A percentile compares a stretch with the other conserved stretches of the same genome.
These are phyloP conservation scores for Pseudophaeomoniella oleicola DNA, from an alignment of 2,329 filamentous ascomycete genomes.

Conservation along the genomic window DNA sequence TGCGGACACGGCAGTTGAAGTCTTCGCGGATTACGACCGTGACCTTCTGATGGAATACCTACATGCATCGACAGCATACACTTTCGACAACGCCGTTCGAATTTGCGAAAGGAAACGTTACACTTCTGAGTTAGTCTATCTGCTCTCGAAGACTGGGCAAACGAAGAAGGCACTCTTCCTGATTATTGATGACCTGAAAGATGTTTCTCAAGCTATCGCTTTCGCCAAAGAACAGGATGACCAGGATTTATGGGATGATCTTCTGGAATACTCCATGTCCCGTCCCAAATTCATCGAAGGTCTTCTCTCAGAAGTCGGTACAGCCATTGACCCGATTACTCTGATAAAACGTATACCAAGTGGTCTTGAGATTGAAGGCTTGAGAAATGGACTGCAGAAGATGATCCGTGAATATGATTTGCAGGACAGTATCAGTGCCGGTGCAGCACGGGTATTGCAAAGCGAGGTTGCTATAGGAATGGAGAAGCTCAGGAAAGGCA, in stretches of 20 bases:
- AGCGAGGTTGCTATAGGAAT: constrained; percentile 81
- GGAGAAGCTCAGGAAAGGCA: constrained; percentile 62
- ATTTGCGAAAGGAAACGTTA: constrained; percentile 71
- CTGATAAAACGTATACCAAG: constrained; percentile 84
- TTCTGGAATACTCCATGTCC: constrained; percentile 93
- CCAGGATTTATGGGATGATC: constrained; percentile 83
- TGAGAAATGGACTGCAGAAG: constrained; percentile 73
- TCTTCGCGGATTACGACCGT: constrained; percentile 77
- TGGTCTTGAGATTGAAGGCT: constrained; percentile 78
- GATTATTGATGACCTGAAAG: constrained; percentile 83
- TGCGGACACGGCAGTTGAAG: constrained; percentile 69
- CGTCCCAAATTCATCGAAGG: constrained; percentile 90
- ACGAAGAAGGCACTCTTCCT: constrained; percentile 82
- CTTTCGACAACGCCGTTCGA: constrained; percentile 57
- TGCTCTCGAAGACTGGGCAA: constrained; percentile 89
- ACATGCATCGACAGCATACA: constrained; percentile 70
- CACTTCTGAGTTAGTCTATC: constrained; percentile 84
- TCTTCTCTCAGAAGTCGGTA: constrained; percentile 84
- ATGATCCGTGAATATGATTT: constrained; percentile 95
- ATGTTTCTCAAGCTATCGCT: constrained; percentile 82
- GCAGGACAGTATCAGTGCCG: constrained; percentile 80
- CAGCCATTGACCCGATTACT: constrained; percentile 80
- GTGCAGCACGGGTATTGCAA: constrained; percentile 71
- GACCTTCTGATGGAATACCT: constrained; percentile 74
- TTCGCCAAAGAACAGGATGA: constrained; percentile 93